Evolutionary conservation across 805 yeast species (phyloP).

Genomic region (Lipomyces japonicus): DNA sequence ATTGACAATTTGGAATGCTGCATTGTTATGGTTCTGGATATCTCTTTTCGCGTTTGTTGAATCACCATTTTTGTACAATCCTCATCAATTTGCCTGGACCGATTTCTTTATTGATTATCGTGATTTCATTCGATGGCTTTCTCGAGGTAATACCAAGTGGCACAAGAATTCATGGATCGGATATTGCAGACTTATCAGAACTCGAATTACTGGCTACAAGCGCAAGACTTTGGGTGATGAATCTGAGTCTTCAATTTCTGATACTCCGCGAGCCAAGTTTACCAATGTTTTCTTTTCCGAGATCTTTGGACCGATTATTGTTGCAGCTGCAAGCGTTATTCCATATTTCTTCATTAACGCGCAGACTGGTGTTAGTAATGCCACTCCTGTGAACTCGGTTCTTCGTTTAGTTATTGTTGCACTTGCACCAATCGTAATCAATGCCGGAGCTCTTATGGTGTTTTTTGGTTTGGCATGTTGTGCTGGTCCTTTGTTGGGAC

Average conservation of each 20-base stretch:
- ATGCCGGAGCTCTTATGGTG: constrained; percentile 77
- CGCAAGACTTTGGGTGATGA: constrained; percentile 61
- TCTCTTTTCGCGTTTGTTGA: constrained; percentile 80
- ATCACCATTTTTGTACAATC: constrained; percentile 93
- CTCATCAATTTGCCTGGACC: constrained; percentile 95
- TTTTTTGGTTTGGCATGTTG: constrained; percentile 87
- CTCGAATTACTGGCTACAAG: constrained; percentile 89
- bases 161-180: constrained; percentile 76
- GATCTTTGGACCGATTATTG: constrained; percentile 64
- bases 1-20: constrained; percentile 86
- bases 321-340: constrained; percentile 62
- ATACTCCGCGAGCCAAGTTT: constrained; percentile 71
- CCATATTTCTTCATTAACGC: constrained; percentile 81
- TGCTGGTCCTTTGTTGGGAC: constrained; percentile 90
- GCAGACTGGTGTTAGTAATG: constrained; percentile 68
- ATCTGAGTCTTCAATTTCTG: constrained; percentile 64
- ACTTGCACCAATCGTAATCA: constrained; percentile 84
- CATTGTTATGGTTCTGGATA: constrained; percentile 96
- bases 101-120: constrained; percentile 96
- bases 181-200: constrained; percentile 69
- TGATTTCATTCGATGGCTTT: constrained; percentile 84
- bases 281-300: constrained; percentile 77
- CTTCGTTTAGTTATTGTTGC: constrained; percentile 58
- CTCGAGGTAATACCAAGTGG: constrained; percentile 68
- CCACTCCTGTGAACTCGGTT: constrained; percentile 52